Evolutionary conservation across 2,329 filamentous ascomycete genomes (phyloP), one percentile per base, ranked within the genome.

Genomic region (Calcarisporium arbuscula): DNA sequence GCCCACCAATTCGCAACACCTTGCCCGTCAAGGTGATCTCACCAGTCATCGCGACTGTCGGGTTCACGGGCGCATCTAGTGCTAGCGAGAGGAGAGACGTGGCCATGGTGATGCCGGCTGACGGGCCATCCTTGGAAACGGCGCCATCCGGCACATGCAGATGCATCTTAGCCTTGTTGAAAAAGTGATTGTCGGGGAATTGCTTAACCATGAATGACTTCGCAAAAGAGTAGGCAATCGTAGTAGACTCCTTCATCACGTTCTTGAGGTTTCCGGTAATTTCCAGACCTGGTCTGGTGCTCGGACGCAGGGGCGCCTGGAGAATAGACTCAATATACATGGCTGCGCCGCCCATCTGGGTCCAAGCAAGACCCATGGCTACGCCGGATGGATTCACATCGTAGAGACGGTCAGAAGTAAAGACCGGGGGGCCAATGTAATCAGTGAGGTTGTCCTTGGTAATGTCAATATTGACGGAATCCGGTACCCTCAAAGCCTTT

Each of bases 311-410:
- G 1, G 85, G 78, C 40, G 80, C 84, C 57, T 98, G 89, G 33
- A 98, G 68, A 43, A 98, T 96, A 2, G 89, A 94, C 63, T 98
- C 92, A 38, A 98, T 86, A 61, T 98, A 98, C 57, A 98, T 80
- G 33, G 92, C 92, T 5, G 92, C 87, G 40, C 92, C 92, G 41
- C 92, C 92, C 77, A 98, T 87, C 54, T 88, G 86, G 7, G 94
- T 98, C 92, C 92, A 98, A 7, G 92, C 92, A 34, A 98, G 75
- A 45, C 92, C 92, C 92, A 98, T 96, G 16, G 89, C 85, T 12
- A 98, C 92, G 61, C 92, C 92, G 3, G 92, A 77, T 5, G 94
- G 92, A 39, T 88, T 95, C 30, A 80, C 78, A 51, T 98, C 92
- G 67, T 96, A 98, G 11, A 98, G 72, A 35, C 94, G 80, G 60